Evolutionary conservation across 495 filamentous ascomycete species (phyloP), one percentile per base, ranked within the genome.

Genomic region (Podospora fimiseda): DNA sequence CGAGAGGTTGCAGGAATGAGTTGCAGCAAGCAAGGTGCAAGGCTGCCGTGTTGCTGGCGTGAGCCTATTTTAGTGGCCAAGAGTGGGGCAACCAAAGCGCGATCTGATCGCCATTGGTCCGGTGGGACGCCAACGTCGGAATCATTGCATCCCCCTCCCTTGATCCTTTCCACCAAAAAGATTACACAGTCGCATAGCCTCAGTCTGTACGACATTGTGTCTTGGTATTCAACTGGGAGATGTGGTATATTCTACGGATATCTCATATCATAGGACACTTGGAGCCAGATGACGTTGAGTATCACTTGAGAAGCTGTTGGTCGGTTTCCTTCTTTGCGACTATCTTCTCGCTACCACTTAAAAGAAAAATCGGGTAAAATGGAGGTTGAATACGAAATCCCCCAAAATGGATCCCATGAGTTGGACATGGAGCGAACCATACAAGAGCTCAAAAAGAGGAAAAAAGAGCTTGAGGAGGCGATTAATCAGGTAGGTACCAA

Each of bases 391-490:
- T 21, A 9, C 11, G 43, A 33, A n/a, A 37, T 40, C 15, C 36
- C 40, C 13, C 38, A 22, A 6, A 46, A 30, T 11, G 23, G 48
- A 2, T 43, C 68, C 19, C 66, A 80, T 62, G 66, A 73, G 27
- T 63, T 72, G 23, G 80, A 80, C 59, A 65, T 93, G 14, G 81
- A 87, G 48, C 74, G 75, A 6, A 88, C 87, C 1, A 45, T 90
- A 30, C 72, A 75, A 53, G 77, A 81, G 51, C 77, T 91, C 2
- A 80, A 85, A 64, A 74, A 73, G 19, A 79, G 75, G 62, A 82
- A 90, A 18, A 76, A 72, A 48, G 79, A 84, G 56, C 81, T 87
- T 53, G 80, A 87, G 63, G 74, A 78, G 58, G 76, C 78, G 14
- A 59, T 92, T 40, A 74, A 60, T 9, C 60, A 62, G 64, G 65